Conservation (phyloP, 371 early-diverging fungal species). For the Amoeboaphelidium occidentale region DNA sequence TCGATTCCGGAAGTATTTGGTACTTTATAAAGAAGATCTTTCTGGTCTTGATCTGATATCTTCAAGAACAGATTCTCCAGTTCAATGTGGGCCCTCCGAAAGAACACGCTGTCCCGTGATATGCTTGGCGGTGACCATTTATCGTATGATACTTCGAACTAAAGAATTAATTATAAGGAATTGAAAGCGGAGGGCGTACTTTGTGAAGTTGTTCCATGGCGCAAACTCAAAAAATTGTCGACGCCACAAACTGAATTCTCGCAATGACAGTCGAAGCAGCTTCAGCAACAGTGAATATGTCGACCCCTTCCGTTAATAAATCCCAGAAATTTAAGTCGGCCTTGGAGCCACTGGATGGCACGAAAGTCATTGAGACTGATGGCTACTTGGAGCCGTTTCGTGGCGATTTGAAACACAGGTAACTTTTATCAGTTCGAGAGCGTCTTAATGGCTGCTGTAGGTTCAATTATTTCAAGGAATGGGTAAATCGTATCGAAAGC, state of each 20-base stretch:
- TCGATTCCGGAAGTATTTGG: neutral
- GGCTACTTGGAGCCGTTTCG: slow-evolving; percentile 41
- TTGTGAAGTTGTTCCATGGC: no score
- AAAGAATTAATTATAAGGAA: no score
- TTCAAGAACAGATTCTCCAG: neutral
- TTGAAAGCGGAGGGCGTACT: no score
- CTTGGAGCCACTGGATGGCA: neutral
- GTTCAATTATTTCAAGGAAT: slow-evolving; percentile 13
- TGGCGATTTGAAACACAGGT: slow-evolving; percentile 31
- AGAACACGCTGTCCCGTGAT: no score
- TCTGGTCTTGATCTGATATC: neutral
- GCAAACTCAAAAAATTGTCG: no score
- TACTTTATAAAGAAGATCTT: neutral
- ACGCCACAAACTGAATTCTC: no score
- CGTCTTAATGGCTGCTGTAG: neutral
- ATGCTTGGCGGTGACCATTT: neutral
- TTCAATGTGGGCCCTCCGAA: no score
- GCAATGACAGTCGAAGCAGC: no score
- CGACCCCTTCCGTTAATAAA: no score
- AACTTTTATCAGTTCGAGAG: slow-evolving; percentile 1
- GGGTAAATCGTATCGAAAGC: slow-evolving; percentile 33
- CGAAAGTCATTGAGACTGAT: slow-evolving; percentile 23
- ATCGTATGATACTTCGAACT: neutral
- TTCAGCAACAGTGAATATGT: no score
- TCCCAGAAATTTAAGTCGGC: no score